These are phyloP conservation scores for Kokia cookei DNA, from an alignment of 441 rosid genomes.

Conservation along the genomic window DNA sequence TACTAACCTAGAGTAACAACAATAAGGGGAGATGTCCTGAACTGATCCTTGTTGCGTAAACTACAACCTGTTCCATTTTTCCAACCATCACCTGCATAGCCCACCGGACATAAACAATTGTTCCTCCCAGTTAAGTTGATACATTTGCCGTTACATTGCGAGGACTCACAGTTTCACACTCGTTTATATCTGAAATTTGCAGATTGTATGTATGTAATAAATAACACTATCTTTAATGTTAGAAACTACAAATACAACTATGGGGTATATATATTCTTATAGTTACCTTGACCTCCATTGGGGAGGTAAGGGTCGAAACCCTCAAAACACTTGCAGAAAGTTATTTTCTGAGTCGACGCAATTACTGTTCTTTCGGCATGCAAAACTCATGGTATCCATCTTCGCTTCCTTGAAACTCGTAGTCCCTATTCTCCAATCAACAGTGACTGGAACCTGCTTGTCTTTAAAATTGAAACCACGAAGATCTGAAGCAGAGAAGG, in stretches of 20 bases:
- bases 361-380: not conserved
- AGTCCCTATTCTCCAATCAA: not conserved
- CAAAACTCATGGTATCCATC: not conserved
- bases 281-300: not conserved
- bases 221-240: not conserved
- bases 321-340: not conserved
- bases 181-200: not conserved
- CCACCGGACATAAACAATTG: no score
- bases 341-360: not conserved
- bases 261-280: not conserved
- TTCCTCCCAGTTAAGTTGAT: no score
- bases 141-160: not conserved
- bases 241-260: not conserved
- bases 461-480: not conserved
- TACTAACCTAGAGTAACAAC: no score
- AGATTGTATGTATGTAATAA: not conserved
- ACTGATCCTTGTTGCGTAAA: no score
- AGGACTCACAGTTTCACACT: not conserved
- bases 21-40: no score
- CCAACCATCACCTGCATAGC: no score
- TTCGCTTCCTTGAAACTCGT: not conserved
- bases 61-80: no score
- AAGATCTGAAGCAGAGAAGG: not conserved
- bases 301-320: not conserved
- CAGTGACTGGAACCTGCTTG: not conserved